phyloP scores from a whole-genome alignment of 2,329 filamentous ascomycete species.

The Diplodia seriata region DNA sequence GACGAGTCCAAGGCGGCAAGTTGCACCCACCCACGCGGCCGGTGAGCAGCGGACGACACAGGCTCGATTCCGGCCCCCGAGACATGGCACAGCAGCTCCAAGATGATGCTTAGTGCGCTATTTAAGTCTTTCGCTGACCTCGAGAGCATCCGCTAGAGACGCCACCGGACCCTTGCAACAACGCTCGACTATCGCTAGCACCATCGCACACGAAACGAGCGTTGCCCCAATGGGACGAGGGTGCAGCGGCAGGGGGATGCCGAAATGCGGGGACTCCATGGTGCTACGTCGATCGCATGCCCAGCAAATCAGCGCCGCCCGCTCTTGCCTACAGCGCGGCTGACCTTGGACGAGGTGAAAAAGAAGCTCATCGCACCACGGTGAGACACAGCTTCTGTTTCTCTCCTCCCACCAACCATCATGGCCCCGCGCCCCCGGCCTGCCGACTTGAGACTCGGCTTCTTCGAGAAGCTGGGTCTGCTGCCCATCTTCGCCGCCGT shows the following conservation, averaged over 20 bases:
- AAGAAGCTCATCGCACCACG: conserved; percentile 1
- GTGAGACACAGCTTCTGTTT: background rate
- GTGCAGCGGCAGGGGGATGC: conserved; percentile 17
- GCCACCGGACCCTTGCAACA: background rate
- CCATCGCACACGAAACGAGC: background rate
- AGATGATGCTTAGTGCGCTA: background rate
- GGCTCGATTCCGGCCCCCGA: background rate
- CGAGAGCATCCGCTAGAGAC: background rate
- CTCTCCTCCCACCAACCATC: background rate
- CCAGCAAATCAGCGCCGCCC: background rate
- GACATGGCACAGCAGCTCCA: background rate
- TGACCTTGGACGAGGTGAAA: background rate
- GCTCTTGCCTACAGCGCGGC: background rate
- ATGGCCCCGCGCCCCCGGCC: conserved; percentile 24
- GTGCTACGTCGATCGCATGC: background rate
- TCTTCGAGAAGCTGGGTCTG: conserved; percentile 22
- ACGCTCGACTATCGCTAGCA: background rate
- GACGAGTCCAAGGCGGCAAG: background rate
- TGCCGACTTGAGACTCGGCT: conserved; percentile 19
- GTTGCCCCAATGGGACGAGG: background rate
- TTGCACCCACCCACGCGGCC: background rate
- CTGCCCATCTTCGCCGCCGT: conserved; percentile 18
- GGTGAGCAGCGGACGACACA: background rate
- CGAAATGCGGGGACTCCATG: conserved; percentile 9
- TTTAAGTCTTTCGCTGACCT: background rate